phyloP scores from a whole-genome alignment of 2,329 filamentous ascomycete genomes.

The Diaporthe sp. region DNA sequence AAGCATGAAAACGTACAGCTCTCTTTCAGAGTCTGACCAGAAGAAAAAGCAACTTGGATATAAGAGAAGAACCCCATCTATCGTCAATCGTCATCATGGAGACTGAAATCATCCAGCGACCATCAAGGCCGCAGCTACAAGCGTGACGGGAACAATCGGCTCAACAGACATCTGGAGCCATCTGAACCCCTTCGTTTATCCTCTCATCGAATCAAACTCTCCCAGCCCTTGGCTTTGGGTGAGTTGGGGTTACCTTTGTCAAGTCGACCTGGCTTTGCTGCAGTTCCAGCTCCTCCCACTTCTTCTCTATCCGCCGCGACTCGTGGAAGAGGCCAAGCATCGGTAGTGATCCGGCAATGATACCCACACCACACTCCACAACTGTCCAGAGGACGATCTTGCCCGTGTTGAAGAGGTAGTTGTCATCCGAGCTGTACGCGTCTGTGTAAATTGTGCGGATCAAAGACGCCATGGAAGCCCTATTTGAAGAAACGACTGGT shows the following conservation, averaged over 20 bases:
- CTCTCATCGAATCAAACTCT: background rate
- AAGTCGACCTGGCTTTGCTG: constrained; percentile 34
- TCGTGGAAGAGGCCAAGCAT: constrained; percentile 30
- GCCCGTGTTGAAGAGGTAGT: constrained; percentile 39
- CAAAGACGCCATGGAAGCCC: constrained; percentile 36
- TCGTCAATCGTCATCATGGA: constrained; percentile 25
- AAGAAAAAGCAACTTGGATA: background rate
- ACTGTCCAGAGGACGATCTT: constrained; percentile 40
- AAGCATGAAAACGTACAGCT: background rate
- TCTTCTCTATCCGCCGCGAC: constrained; percentile 1
- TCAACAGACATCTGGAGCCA: background rate
- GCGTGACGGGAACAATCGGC: background rate
- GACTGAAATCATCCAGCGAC: constrained; percentile 12
- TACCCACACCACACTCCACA: constrained; percentile 35
- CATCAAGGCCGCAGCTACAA: constrained; percentile 27
- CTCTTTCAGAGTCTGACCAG: background rate
- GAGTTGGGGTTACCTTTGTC: background rate
- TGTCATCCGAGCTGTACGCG: constrained; percentile 35
- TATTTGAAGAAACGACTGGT: background rate
- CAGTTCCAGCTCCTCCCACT: constrained; percentile 36
- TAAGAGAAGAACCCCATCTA: background rate
- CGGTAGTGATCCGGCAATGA: constrained; percentile 38
- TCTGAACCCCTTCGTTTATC: background rate
- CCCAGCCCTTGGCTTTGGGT: background rate
- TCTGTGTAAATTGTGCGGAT: constrained; percentile 37